These are phyloP conservation scores for Acanthamoeba sp. DNA, from an alignment of 208 protist genomes.

Conservation along the genomic window DNA sequence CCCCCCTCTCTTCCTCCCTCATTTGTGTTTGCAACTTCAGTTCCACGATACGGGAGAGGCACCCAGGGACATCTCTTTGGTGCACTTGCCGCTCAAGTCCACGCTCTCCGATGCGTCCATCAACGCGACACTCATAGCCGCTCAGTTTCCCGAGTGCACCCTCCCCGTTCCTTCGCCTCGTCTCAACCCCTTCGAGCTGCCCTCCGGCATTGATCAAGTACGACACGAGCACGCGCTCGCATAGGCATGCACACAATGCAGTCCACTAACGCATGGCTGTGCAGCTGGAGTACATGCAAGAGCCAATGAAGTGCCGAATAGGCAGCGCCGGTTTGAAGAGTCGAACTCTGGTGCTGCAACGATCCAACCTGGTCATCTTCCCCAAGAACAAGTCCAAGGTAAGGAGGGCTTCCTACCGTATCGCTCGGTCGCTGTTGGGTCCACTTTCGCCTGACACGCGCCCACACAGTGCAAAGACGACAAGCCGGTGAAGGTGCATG, in stretches of 20 bases:
- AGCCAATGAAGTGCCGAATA: constrained; percentile 41
- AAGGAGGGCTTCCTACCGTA: background rate
- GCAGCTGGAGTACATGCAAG: background rate
- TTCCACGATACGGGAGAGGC: constrained; percentile 64
- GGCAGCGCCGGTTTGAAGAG: constrained; percentile 13
- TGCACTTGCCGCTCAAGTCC: constrained; percentile 44
- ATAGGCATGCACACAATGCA: background rate
- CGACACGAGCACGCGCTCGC: background rate
- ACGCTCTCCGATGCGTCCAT: background rate
- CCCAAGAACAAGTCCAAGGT: constrained; percentile 17
- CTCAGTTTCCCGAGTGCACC: background rate
- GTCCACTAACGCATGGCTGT: no score
- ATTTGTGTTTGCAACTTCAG: no score
- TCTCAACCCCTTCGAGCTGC: background rate
- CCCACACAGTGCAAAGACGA: background rate
- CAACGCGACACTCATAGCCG: background rate
- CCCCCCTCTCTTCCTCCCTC: no score
- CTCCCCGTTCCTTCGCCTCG: background rate
- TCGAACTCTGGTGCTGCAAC: constrained; percentile 10
- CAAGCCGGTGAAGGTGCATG: constrained; percentile 20
- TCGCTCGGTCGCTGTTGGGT: background rate
- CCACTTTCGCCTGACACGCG: background rate
- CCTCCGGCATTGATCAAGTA: background rate
- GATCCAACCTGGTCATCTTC: constrained; percentile 1
- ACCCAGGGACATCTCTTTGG: background rate